Base-by-base conservation (phyloP, 208 protist genomes). In the Acanthamoeba castellanii region DNA sequence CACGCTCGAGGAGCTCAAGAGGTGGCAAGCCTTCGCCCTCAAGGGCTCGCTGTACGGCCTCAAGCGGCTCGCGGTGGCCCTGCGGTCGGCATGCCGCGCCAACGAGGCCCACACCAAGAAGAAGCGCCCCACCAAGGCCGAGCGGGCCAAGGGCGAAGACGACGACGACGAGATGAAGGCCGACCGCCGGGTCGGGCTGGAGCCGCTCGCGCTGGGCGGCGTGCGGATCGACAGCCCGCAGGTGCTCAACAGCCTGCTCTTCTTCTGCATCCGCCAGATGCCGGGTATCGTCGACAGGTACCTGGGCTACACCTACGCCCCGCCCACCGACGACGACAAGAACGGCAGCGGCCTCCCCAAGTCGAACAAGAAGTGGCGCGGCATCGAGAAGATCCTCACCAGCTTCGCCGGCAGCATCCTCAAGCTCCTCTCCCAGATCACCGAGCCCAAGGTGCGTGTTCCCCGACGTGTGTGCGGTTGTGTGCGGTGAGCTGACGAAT, bases 261-360 rank as follows among this genome's bases (percentile, higher is more conserved):
- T 66, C 55, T 96, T 34, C 84, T 96, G 34, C 91, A 96, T 64
- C 42, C 74, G 70, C 88, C 78, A 93, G 8, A 76, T 82, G 25
- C 11, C 6, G 42, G 76, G 57, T 37, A 66, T 55, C 25, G 61
- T 27, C 89, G 91, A 70, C 20, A 81, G 3, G 22, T 84, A 6
- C 89, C 37, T 68, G 6, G 93, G 37, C 57, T 87, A 45, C 81
- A 30, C 81, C 32, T 96, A 27, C 42, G 47, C 42, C 7, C 76
- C 76, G 47, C 76, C 76, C 42, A 57, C 42, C 20, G 76, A 84
- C 11, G 76, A 84, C 9, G 76, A 84, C 76, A 84, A 84, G 76
- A 55, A 32, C 42, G 76, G 76, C 20, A 84, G 76, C 76, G 76
- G 76, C 32, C 76, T 84, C 25, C 76, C 76, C 76, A 84, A 84